Conservation (phyloP, 352 stramenopile genomes). For the Albugo candida region DNA sequence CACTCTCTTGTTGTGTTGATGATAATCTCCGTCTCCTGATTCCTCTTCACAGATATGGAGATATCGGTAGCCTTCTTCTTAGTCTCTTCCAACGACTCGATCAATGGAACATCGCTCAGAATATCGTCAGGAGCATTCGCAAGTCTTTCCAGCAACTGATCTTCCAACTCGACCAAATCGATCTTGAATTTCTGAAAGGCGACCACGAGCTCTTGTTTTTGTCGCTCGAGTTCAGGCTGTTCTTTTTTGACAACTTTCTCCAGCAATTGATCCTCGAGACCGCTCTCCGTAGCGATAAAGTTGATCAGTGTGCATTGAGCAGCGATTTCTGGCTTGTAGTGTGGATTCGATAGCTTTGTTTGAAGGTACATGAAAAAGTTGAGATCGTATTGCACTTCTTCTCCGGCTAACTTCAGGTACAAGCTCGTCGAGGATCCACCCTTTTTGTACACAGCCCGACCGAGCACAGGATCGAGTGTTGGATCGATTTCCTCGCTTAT, state of each 20-base stretch:
- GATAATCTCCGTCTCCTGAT: conserved; percentile 87
- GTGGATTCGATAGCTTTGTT: conserved; percentile 93
- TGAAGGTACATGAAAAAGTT: conserved; percentile 94
- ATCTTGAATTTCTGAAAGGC: conserved; percentile 93
- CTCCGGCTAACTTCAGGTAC: conserved; percentile 86
- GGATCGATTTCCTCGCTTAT: conserved; percentile 94
- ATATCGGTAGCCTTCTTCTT: conserved; percentile 94
- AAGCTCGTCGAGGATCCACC: conserved; percentile 50
- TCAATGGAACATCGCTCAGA: conserved; percentile 88
- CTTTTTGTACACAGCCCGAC: conserved; percentile 91
- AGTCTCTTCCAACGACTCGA: conserved; percentile 91
- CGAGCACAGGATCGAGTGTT: conserved; percentile 90
- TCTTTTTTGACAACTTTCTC: conserved; percentile 93
- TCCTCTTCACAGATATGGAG: conserved; percentile 85
- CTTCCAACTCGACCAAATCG: conserved; percentile 89
- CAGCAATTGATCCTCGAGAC: conserved; percentile 90
- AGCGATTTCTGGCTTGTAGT: conserved; percentile 96
- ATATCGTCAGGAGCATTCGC: conserved; percentile 94
- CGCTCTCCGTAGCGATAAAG: conserved; percentile 93
- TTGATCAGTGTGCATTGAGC: conserved; percentile 95
- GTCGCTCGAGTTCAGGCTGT: conserved; percentile 85
- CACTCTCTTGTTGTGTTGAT: conserved; percentile 90
- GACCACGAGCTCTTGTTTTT: conserved; percentile 84
- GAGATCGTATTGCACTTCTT: conserved; percentile 94
- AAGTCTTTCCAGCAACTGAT: conserved; percentile 88